A percentile compares a stretch with the other conserved stretches of the same genome.
These are phyloP conservation scores for Stephanodiscus minutulus DNA, from an alignment of 108 stramenopile genomes.

Conservation along the genomic window DNA sequence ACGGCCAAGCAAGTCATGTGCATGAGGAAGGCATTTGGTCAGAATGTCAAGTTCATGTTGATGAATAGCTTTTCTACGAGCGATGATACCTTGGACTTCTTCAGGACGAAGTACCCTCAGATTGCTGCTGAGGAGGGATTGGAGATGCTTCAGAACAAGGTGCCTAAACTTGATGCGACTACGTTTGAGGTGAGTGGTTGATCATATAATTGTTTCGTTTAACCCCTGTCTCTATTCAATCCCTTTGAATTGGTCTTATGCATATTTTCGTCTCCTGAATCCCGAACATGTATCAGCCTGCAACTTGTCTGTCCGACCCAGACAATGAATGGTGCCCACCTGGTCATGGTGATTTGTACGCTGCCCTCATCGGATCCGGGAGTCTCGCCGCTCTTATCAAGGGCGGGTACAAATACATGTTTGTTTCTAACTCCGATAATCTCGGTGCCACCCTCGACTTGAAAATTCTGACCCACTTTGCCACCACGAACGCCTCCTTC, in stretches of 20 bases:
- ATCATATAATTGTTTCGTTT: not conserved
- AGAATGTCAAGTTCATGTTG: conserved; percentile 97
- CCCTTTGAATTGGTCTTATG: not conserved
- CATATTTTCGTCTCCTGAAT: not conserved
- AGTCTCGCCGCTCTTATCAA: conserved; percentile 89
- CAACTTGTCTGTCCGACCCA: conserved; percentile 73
- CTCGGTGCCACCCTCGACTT: conserved; percentile 98
- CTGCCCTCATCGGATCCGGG: conserved; percentile 96
- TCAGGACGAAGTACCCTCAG: conserved; percentile 83
- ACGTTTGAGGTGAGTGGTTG: conserved; percentile 75
- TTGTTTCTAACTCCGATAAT: conserved; percentile 99
- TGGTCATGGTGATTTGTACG: conserved; percentile 99
- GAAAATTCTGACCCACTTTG: conserved; percentile 94
- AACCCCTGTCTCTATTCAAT: not conserved
- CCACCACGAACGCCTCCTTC: conserved; percentile 88
- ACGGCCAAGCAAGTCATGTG: conserved; percentile 98
- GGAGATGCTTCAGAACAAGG: conserved; percentile 99
- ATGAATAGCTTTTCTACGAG: conserved; percentile 99
- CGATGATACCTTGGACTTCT: conserved; percentile 93
- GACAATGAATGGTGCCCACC: conserved; percentile 99
- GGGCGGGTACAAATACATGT: conserved; percentile 99
- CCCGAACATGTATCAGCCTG: conserved; percentile 66
- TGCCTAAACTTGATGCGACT: conserved; percentile 93
- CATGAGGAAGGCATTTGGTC: conserved; percentile 90
- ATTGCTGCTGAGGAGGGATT: conserved; percentile 92